These are phyloP conservation scores for Trichoderma asperelloides DNA, from an alignment of 495 filamentous ascomycete genomes.

Conservation along the genomic window DNA sequence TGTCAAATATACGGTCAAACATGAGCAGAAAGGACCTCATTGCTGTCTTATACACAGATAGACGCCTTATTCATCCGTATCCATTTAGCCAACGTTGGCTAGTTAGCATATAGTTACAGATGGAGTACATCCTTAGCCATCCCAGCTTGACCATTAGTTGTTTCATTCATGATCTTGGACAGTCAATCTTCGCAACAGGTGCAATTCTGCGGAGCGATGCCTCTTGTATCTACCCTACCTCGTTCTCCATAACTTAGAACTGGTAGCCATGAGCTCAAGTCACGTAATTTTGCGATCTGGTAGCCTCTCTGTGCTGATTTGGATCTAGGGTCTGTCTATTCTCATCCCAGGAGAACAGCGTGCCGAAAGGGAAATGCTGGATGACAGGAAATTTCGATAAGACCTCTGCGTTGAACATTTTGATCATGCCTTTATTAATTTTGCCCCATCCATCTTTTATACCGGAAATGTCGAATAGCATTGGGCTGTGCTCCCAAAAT, in stretches of 20 bases:
- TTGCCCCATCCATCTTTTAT: constrained; percentile 90
- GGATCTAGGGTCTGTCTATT: constrained; percentile 26
- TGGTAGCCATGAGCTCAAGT: background rate
- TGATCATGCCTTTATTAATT: constrained; percentile 98
- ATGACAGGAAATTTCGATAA: constrained; percentile 92
- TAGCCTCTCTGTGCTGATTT: background rate
- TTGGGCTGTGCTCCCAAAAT: constrained; percentile 97
- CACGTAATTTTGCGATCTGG: background rate
- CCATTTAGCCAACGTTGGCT: too few species aligned
- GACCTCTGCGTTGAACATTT: constrained; percentile 94
- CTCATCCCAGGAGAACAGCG: constrained; percentile 71
- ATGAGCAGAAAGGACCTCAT: too few species aligned
- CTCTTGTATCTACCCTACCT: background rate
- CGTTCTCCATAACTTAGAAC: background rate
- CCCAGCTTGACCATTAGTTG: background rate
- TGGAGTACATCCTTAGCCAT: background rate
- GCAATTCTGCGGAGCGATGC: background rate
- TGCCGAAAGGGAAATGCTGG: constrained; percentile 93
- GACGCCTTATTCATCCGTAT: too few species aligned
- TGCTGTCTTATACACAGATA: too few species aligned
- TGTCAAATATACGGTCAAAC: too few species aligned
- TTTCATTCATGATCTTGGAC: background rate
- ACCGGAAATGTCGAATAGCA: constrained; percentile 89
- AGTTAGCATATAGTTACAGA: background rate
- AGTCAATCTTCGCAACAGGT: background rate